Conservation (phyloP, 495 filamentous ascomycete genomes). For the Tuber microsphaerosporum region DNA sequence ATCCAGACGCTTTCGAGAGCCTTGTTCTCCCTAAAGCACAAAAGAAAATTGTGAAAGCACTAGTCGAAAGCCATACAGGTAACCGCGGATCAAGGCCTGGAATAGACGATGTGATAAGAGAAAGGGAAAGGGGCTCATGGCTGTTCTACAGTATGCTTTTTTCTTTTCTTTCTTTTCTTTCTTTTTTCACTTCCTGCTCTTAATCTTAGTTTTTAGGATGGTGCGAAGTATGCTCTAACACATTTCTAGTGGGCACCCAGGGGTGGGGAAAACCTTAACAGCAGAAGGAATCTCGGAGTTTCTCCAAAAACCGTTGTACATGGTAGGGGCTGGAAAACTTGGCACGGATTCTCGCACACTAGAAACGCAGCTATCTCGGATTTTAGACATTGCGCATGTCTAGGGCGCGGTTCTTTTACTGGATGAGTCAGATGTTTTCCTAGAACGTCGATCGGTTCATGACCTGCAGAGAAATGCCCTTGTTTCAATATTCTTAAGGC, state of each 20-base stretch:
- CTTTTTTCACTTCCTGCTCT: neutral
- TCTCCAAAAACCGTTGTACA: constrained; percentile 74
- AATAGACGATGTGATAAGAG: constrained; percentile 44
- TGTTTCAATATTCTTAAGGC: constrained; percentile 65
- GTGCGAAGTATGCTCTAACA: constrained; percentile 15
- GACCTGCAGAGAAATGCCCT: constrained; percentile 72
- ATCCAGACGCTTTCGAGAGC: constrained; percentile 59
- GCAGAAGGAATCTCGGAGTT: constrained; percentile 82
- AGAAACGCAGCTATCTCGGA: constrained; percentile 72
- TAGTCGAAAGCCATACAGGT: constrained; percentile 56
- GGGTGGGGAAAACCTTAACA: constrained; percentile 82
- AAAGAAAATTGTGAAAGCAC: constrained; percentile 63
- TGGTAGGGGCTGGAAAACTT: constrained; percentile 69
- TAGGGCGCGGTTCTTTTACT: constrained; percentile 78
- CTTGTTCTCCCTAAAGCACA: constrained; percentile 61
- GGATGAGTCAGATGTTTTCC: constrained; percentile 73
- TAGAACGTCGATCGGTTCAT: constrained; percentile 62
- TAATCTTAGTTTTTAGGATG: neutral
- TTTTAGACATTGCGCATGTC: constrained; percentile 76
- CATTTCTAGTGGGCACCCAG: constrained; percentile 58
- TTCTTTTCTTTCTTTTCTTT: neutral
- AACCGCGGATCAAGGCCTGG: constrained; percentile 20
- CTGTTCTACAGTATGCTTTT: constrained; percentile 41
- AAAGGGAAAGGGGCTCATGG: constrained; percentile 63
- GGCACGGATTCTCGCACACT: constrained; percentile 69